Evolutionary conservation across 1,139 yeast genomes (phyloP).

Genomic region (Debaryomycetaceae sp.): DNA sequence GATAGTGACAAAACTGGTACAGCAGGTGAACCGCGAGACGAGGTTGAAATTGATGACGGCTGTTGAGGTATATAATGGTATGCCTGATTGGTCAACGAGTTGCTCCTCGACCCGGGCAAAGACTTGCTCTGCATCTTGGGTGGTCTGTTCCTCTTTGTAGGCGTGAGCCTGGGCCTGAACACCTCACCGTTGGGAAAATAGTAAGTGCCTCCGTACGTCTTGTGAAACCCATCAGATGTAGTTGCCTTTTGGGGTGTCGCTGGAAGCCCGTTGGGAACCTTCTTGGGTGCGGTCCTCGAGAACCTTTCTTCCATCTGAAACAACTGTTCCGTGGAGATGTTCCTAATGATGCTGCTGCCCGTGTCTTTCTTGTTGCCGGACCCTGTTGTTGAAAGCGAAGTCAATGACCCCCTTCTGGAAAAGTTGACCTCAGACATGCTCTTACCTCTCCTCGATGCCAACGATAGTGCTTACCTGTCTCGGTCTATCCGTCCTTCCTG

Average conservation of each 20-base stretch:
- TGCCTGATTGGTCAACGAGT: not conserved
- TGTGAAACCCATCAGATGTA: constrained; percentile 12
- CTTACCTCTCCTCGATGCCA: not conserved
- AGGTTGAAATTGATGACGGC: constrained; percentile 8
- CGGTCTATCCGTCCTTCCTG: too few relatives aligned
- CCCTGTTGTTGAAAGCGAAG: constrained; percentile 25
- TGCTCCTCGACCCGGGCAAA: not conserved
- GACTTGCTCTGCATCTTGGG: constrained; percentile 14
- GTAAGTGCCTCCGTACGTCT: constrained; percentile 28
- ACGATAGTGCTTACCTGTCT: not conserved
- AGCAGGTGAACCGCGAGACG: constrained; percentile 7
- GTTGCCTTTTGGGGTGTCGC: not conserved
- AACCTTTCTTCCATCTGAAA: constrained; percentile 38
- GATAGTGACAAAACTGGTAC: not conserved
- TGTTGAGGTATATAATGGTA: constrained; percentile 8
- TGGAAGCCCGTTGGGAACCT: constrained; percentile 10
- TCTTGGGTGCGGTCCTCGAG: constrained; percentile 27
- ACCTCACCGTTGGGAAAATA: constrained; percentile 56
- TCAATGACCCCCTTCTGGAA: constrained; percentile 32
- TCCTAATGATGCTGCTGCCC: constrained; percentile 15
- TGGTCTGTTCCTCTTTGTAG: constrained; percentile 38
- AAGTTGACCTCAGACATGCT: not conserved
- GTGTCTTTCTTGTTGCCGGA: constrained; percentile 11
- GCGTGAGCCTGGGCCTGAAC: constrained; percentile 44
- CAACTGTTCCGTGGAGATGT: constrained; percentile 39